phyloP scores from a whole-genome alignment of 805 yeast genomes.

The Candida sanyiensis region DNA sequence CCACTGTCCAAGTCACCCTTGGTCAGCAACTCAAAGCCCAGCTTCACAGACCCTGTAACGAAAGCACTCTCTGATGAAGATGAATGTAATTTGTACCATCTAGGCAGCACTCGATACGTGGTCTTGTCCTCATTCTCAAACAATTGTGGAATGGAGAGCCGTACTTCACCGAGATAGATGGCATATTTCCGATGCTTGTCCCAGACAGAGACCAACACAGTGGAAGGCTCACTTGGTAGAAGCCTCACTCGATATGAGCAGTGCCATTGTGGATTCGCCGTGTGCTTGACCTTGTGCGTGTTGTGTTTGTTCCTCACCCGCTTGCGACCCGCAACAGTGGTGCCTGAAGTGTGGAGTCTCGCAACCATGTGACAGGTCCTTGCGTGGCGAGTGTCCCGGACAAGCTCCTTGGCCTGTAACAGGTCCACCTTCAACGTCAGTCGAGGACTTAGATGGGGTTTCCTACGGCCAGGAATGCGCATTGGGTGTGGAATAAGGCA shows the following conservation, averaged over 20 bases:
- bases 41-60: slow-evolving; percentile 43
- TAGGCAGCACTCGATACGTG: slow-evolving; percentile 22
- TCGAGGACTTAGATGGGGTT: neutral
- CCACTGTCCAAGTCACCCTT: slow-evolving; percentile 8
- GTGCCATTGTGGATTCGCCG: slow-evolving; percentile 24
- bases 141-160: slow-evolving; percentile 20
- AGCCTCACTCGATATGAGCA: slow-evolving; percentile 15
- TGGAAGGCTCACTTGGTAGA: slow-evolving; percentile 10
- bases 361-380: slow-evolving; percentile 16
- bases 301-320: too few relatives aligned
- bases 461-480: slow-evolving; percentile 1
- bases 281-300: slow-evolving; percentile 19
- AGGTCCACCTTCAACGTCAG: slow-evolving; percentile 19
- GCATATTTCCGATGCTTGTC: slow-evolving; percentile 25
- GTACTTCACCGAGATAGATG: slow-evolving; percentile 25
- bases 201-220: slow-evolving; percentile 22
- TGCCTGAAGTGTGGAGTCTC: slow-evolving; percentile 19
- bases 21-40: slow-evolving; percentile 36
- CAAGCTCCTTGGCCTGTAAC: slow-evolving; percentile 21
- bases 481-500: neutral
- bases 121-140: slow-evolving; percentile 11
- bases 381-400: slow-evolving; percentile 12
- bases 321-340: too few relatives aligned
- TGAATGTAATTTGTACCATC: slow-evolving; percentile 43
- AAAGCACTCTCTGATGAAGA: slow-evolving; percentile 34